Base-by-base conservation (phyloP, 257 asterid species). In the Forsythia viridissima region DNA sequence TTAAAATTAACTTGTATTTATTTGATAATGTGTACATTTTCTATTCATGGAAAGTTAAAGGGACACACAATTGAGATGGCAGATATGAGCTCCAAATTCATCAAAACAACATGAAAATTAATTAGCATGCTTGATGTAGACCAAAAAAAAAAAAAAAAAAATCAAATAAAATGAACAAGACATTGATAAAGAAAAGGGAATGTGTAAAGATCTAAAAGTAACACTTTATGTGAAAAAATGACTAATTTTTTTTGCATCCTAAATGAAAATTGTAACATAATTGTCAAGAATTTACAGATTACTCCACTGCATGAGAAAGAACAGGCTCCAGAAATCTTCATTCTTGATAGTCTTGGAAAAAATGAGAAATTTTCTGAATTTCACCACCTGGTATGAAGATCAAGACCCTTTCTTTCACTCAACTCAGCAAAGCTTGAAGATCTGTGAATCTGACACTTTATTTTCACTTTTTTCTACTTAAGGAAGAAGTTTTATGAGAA, bases 251-350 rank as follows among this genome's bases (percentile, higher is more conserved):
- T 55, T 55, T 55, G 10, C 63, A 55, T 55, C 8, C 66, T 57
- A 57, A n/a, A 5, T 57, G 34, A 30, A 57, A n/a, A 57, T 18
- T 57, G 34, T 57, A n/a, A 20, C 66, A 57, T 57, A 18, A 52
- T 76, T 80, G 84, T 78, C 91, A 83, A 81, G 75, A 87, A 84
- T 84, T 89, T 82, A 85, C 91, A 88, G 89, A 76, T 76, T 55
- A 77, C 87, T 83, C 72, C 80, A 38, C 77, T 63, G 79, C 74
- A 63, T 30, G 34, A 30, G 34, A 30, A 30, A 30, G 34, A 30
- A 30, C 34, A 30, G 34, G 34, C 34, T 30, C 34, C 34, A 30
- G 34, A 30, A 30, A 30, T 30, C 41, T 48, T 7, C 76, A 30
- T 42, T 43, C 7, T 13, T n/a, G 34, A 57, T n/a, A 34, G 11